Evolutionary conservation across 352 stramenopile genomes (phyloP).

Genomic region (Globisporangium radiosum): DNA sequence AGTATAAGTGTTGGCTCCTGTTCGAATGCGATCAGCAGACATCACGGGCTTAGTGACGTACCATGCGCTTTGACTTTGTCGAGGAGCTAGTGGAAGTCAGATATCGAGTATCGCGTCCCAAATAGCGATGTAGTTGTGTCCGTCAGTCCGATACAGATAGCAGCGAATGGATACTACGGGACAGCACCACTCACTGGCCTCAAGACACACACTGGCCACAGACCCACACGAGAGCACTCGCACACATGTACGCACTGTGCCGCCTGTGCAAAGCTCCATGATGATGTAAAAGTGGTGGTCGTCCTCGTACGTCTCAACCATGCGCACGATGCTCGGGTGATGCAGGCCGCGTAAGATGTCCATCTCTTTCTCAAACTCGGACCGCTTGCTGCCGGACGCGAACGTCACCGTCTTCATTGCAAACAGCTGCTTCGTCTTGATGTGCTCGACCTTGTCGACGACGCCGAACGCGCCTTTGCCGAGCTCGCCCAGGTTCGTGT

Average conservation of each 20-base stretch:
- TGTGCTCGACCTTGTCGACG: slow-evolving; percentile 67
- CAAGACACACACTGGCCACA: too few species aligned
- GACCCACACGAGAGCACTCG: too few species aligned
- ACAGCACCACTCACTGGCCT: too few species aligned
- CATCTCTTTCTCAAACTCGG: slow-evolving; percentile 76
- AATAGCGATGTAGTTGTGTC: too few species aligned
- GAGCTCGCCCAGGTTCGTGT: slow-evolving; percentile 46
- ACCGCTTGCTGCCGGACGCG: slow-evolving; percentile 43
- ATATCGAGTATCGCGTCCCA: too few species aligned
- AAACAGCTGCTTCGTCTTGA: slow-evolving; percentile 56
- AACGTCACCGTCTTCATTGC: slow-evolving; percentile 82
- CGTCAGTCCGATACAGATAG: too few species aligned
- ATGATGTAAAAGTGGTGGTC: slow-evolving; percentile 80
- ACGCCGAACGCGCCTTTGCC: slow-evolving; percentile 69
- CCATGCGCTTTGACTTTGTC: slow-evolving; percentile 46
- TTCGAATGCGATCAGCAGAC: too few species aligned
- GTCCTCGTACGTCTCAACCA: slow-evolving; percentile 77
- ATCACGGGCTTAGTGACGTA: background rate
- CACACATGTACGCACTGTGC: slow-evolving; percentile 23
- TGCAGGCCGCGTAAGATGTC: slow-evolving; percentile 67
- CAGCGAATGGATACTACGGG: too few species aligned
- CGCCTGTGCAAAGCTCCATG: slow-evolving; percentile 71
- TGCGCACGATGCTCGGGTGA: slow-evolving; percentile 75
- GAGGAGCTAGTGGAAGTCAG: slow-evolving; percentile 27
- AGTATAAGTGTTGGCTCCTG: too few species aligned